Evolutionary conservation across 805 yeast genomes (phyloP), one percentile per base, ranked within the genome.

Genomic region (Pichia occidentalis): DNA sequence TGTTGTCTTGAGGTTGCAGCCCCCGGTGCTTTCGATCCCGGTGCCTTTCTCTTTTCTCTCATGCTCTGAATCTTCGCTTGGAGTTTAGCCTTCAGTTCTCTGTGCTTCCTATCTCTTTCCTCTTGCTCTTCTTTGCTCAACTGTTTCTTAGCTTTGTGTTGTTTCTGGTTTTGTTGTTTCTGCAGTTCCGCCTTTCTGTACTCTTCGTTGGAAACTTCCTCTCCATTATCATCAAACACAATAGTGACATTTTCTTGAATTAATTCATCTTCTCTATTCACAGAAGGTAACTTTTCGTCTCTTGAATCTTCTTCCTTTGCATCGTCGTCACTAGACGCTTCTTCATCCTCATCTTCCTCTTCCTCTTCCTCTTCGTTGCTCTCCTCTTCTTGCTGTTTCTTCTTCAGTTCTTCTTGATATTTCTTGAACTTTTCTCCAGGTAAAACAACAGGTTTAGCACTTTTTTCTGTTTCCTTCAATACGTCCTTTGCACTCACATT

Each of bases 1-100:
- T 83, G 88, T 48, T 86, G 94, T 60, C 97, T 71, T 9, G 90
- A 84, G 42, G 78, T 71, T 12, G 88, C 87, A 0, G 95, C 92
- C 18, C 96, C 95, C 4, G 71, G 67, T 4, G 70, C 77, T 32
- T 76, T 80, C 1, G 88, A 65, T 2, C 97, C 97, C 1, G 94
- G 92, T 1, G 97, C 98, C 52, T 82, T 88, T 57, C 99, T 77
- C 60, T 75, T 82, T 39, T 80, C 87, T 48, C 79, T 77, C 63
- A 92, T 53, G 7, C 62, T 63, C 40, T 66, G 72, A 46, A 92
- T 88, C 57, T 78, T 85, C 13, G 71, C 73, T 21, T 90, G 80
- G 30, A 92, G 71, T 57, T 82, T 82, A n/a, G 79, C 81, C 53
- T 88, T 77, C 43, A 92, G 69, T 48, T 75, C 81, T 5, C 73